Conservation (phyloP, 805 yeast species). For the Yarrowia sp. region DNA sequence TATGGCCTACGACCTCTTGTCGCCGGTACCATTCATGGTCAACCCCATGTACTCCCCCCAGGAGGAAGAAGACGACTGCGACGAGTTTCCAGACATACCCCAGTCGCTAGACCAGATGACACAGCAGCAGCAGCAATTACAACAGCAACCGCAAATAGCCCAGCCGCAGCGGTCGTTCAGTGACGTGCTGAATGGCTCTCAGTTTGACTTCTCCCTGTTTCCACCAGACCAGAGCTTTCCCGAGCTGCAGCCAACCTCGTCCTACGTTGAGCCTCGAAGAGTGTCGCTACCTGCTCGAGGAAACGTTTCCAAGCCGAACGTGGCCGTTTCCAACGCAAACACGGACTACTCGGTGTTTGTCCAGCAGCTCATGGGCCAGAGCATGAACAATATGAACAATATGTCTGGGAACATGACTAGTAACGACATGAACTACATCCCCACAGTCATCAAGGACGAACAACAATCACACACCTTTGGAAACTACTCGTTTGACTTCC, state of each 20-base stretch:
- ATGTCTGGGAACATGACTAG: neutral
- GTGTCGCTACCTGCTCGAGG: slow-evolving; percentile 19
- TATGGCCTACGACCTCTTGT: slow-evolving; percentile 23
- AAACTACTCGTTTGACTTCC: slow-evolving; percentile 17
- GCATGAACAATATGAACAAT: neutral
- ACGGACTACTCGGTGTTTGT: slow-evolving; percentile 27
- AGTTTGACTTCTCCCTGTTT: slow-evolving; percentile 28
- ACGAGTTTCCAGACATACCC: slow-evolving; percentile 36
- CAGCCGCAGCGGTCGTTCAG: slow-evolving; percentile 31
- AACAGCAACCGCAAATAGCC: neutral
- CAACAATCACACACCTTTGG: neutral
- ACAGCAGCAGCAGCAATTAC: slow-evolving; percentile 4
- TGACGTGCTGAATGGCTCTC: slow-evolving; percentile 12
- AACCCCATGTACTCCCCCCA: slow-evolving; percentile 38
- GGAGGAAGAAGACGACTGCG: slow-evolving; percentile 34
- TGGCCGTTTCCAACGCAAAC: neutral
- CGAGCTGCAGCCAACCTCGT: neutral
- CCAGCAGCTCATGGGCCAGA: slow-evolving; percentile 16
- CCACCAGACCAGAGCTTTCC: slow-evolving; percentile 12
- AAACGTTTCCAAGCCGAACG: neutral
- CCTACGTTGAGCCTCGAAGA: slow-evolving; percentile 27
- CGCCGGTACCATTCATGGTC: slow-evolving; percentile 32
- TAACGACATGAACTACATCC: neutral
- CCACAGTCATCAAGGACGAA: neutral
- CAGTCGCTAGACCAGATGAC: slow-evolving; percentile 14